Evolutionary conservation across 768 basidiomycete genomes (phyloP).

Genomic region (Boletus rubescentipes): DNA sequence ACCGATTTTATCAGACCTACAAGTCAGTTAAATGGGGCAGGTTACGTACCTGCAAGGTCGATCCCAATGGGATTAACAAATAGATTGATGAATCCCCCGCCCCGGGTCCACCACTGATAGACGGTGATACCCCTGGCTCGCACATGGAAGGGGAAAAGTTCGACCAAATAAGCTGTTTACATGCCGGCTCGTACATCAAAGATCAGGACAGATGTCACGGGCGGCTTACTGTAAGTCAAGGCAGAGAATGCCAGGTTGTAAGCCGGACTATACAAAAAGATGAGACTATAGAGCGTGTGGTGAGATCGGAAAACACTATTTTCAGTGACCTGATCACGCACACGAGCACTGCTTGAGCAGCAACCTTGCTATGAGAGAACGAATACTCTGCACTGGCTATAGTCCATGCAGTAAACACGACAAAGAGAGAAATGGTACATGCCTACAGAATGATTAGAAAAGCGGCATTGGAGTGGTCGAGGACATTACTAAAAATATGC

Average conservation of each 20-base stretch:
- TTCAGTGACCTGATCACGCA: neutral
- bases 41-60: neutral
- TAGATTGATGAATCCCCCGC: constrained; percentile 6
- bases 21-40: neutral
- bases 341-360: constrained; percentile 12
- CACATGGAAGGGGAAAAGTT: constrained; percentile 60
- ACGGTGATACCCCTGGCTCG: constrained; percentile 61
- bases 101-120: constrained; percentile 58
- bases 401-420: constrained; percentile 19
- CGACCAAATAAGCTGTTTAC: constrained; percentile 53
- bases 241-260: constrained; percentile 1
- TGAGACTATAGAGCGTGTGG: constrained; percentile 2
- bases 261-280: constrained; percentile 8
- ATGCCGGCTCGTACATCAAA: neutral
- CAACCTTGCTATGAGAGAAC: neutral
- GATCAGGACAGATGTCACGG: no score
- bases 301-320: neutral
- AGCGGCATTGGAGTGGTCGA: neutral
- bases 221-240: constrained; percentile 4
- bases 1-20: neutral
- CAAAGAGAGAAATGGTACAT: constrained; percentile 13
- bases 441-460: neutral
- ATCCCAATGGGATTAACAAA: constrained; percentile 15
- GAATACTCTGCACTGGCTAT: constrained; percentile 21
- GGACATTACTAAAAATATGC: constrained; percentile 3